Conservation (phyloP, 257 asterid species). For the Linaria vulgaris region DNA sequence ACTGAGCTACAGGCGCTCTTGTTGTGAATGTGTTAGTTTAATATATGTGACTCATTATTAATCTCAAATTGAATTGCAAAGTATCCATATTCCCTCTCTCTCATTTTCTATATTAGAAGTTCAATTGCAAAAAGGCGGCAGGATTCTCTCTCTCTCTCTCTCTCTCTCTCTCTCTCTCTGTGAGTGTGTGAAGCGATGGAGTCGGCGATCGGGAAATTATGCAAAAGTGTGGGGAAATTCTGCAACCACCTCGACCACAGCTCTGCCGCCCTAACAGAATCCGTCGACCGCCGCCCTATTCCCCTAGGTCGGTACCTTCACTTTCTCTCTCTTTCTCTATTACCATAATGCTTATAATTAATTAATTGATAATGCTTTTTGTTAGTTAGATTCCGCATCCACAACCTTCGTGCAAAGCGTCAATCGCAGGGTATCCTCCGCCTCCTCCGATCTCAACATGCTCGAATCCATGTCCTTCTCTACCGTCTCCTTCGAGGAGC, state of each 20-base stretch:
- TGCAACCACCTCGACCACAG: conserved; percentile 76
- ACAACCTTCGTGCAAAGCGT: conserved; percentile 73
- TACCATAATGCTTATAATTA: no score
- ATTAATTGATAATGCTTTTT: no score
- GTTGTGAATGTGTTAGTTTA: no score
- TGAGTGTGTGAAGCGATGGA: no score
- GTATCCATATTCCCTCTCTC: no score
- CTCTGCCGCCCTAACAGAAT: conserved; percentile 72
- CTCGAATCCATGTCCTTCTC: conserved; percentile 82
- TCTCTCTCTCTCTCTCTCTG: no score
- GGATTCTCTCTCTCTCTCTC: no score
- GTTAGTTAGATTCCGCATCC: conserved; percentile 72
- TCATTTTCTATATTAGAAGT: no score
- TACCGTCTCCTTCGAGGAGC: conserved; percentile 96
- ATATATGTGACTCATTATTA: no score
- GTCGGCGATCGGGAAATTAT: conserved; percentile 55
- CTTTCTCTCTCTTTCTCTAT: not conserved
- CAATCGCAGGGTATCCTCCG: conserved; percentile 53
- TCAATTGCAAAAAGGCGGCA: conserved; percentile 11
- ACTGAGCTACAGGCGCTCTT: conserved; percentile 94
- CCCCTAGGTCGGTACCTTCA: conserved; percentile 75
- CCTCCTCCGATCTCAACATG: conserved; percentile 68
- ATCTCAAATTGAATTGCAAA: not conserved
- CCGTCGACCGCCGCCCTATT: conserved; percentile 84
- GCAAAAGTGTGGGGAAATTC: conserved; percentile 63